Conservation (phyloP, 768 basidiomycete species). For the Pulveroboletus ravenelii region DNA sequence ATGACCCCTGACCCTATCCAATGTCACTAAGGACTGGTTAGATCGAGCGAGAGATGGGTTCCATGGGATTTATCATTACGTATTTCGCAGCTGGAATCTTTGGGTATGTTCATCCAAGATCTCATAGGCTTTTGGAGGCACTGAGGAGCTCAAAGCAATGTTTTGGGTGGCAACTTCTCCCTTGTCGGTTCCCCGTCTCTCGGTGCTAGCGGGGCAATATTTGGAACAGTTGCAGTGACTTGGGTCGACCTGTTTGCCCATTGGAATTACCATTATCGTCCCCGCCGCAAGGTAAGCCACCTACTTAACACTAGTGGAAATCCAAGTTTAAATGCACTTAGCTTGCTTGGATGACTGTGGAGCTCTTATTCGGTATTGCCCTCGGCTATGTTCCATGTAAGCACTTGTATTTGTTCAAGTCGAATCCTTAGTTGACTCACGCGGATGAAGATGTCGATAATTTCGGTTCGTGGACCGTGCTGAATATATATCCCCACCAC, state of each 20-base stretch:
- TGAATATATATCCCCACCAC: not conserved
- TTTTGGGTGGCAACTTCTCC: slow-evolving; percentile 90
- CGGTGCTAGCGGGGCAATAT: slow-evolving; percentile 91
- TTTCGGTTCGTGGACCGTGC: slow-evolving; percentile 51
- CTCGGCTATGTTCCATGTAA: slow-evolving; percentile 80
- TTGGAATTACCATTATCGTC: slow-evolving; percentile 85
- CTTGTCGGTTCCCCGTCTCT: slow-evolving; percentile 84
- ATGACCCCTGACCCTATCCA: not conserved
- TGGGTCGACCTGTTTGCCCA: slow-evolving; percentile 91
- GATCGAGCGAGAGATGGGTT: slow-evolving; percentile 92
- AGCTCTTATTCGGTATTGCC: slow-evolving; percentile 81
- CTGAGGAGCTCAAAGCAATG: slow-evolving; percentile 46
- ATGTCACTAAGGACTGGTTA: slow-evolving; percentile 27
- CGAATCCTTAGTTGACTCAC: slow-evolving; percentile 11
- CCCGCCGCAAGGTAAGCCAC: slow-evolving; percentile 62
- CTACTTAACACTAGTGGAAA: not conserved
- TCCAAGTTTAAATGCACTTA: slow-evolving; percentile 26
- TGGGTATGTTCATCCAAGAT: slow-evolving; percentile 45
- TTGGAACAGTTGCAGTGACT: slow-evolving; percentile 78
- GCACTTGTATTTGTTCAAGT: slow-evolving; percentile 21
- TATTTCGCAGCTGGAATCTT: slow-evolving; percentile 93
- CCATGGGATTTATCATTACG: slow-evolving; percentile 74
- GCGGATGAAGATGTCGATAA: slow-evolving; percentile 71
- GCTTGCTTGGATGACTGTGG: slow-evolving; percentile 81
- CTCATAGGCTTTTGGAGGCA: not conserved